phyloP scores from a whole-genome alignment of 805 yeast genomes.

The Vanderwaltozyma yarrowii region DNA sequence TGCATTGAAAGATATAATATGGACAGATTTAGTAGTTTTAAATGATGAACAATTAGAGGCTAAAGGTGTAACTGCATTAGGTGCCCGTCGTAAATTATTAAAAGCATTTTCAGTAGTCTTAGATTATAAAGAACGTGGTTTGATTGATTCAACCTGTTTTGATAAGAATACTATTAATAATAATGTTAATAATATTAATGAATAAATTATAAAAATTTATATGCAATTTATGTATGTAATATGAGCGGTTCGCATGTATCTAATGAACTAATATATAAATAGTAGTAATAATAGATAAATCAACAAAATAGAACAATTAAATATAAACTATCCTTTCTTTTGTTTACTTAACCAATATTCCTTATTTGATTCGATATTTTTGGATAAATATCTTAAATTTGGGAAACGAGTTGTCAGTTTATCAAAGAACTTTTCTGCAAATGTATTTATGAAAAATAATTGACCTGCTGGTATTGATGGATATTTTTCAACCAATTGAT shows the following conservation, averaged over 20 bases:
- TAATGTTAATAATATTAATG: background rate
- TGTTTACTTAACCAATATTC: constrained; percentile 39
- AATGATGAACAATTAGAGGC: constrained; percentile 59
- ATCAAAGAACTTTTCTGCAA: constrained; percentile 67
- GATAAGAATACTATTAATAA: background rate
- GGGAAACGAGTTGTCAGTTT: constrained; percentile 55
- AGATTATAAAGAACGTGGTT: constrained; percentile 37
- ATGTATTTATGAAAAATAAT: constrained; percentile 69
- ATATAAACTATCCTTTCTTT: background rate
- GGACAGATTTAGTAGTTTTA: constrained; percentile 70
- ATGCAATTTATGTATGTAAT: background rate
- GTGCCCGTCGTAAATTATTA: constrained; percentile 87
- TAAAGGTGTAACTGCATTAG: constrained; percentile 85
- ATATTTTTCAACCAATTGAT: constrained; percentile 36
- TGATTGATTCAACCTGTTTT: constrained; percentile 23
- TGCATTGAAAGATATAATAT: constrained; percentile 58
- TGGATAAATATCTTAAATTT: constrained; percentile 45
- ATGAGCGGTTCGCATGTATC: background rate
- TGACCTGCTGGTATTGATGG: constrained; percentile 61
- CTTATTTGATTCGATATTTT: constrained; percentile 44
- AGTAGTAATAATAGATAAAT: no score
- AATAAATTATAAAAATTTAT: background rate
- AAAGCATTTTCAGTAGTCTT: constrained; percentile 84
- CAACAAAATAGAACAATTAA: no score
- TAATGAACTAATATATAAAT: no score